phyloP scores from a whole-genome alignment of 2,329 filamentous ascomycete species.

The Talaromyces marneffei region DNA sequence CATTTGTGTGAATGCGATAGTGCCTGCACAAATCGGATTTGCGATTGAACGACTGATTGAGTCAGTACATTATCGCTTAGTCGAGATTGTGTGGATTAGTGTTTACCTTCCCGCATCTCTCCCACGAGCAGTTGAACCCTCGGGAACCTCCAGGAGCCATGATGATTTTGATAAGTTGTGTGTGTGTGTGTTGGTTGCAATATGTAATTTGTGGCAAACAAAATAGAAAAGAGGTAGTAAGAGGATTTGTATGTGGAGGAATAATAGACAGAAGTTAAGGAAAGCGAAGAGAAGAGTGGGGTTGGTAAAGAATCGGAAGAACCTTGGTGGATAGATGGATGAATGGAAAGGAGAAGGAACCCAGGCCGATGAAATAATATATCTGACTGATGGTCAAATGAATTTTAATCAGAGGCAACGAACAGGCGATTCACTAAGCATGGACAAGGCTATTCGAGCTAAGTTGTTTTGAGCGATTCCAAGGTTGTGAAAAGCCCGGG shows the following conservation, averaged over 20 bases:
- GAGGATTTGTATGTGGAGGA: background rate
- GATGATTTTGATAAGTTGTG: background rate
- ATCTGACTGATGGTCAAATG: background rate
- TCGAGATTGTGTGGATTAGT: background rate
- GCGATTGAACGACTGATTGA: slow-evolving; percentile 42
- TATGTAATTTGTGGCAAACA: background rate
- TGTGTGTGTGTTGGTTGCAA: background rate
- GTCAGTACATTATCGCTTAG: slow-evolving; percentile 5
- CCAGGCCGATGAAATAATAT: background rate
- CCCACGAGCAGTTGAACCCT: slow-evolving; percentile 42
- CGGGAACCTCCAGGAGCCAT: slow-evolving; percentile 36
- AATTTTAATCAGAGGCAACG: background rate
- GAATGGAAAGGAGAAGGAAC: background rate
- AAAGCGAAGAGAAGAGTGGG: background rate
- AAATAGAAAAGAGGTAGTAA: background rate
- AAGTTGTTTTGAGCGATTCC: background rate
- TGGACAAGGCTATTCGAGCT: background rate
- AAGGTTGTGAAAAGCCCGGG: slow-evolving; percentile 3
- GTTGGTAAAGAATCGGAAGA: background rate
- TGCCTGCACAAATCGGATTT: slow-evolving; percentile 45
- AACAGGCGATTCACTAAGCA: background rate
- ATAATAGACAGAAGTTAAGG: background rate
- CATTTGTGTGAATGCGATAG: slow-evolving; percentile 45
- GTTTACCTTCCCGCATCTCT: slow-evolving; percentile 40
- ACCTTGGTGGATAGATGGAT: background rate